Evolutionary conservation across 2,329 filamentous ascomycete species (phyloP).

Genomic region (Ceratocystis colombiana): DNA sequence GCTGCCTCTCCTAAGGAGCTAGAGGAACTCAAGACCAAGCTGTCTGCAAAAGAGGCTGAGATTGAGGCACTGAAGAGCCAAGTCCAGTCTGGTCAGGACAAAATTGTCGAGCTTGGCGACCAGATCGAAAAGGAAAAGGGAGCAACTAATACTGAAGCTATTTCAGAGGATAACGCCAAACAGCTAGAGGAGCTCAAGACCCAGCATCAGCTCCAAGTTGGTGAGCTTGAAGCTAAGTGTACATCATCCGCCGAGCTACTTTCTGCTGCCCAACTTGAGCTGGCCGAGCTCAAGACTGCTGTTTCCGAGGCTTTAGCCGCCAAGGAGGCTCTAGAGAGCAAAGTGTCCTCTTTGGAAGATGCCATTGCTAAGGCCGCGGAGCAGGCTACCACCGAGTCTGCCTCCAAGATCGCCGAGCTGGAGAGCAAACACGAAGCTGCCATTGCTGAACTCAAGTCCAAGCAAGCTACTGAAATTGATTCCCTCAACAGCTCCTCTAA

Average conservation of each 20-base stretch:
- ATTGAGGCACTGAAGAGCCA: constrained; percentile 48
- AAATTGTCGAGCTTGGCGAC: constrained; percentile 45
- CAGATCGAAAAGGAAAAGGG: constrained; percentile 39
- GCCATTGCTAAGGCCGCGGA: constrained; percentile 45
- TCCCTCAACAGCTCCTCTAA: constrained; percentile 28
- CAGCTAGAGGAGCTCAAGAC: constrained; percentile 41
- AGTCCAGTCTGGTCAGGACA: constrained; percentile 46
- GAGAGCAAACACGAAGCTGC: constrained; percentile 41
- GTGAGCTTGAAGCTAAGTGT: constrained; percentile 40
- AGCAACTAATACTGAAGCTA: constrained; percentile 36
- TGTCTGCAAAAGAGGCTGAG: constrained; percentile 48
- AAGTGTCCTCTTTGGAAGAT: constrained; percentile 42
- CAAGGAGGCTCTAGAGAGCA: constrained; percentile 41
- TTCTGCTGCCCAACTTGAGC: constrained; percentile 41
- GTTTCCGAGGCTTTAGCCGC: constrained; percentile 40
- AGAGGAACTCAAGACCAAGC: constrained; percentile 50
- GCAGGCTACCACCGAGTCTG: constrained; percentile 38
- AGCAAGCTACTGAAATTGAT: constrained; percentile 37
- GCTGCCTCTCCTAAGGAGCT: constrained; percentile 44
- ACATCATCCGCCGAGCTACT: constrained; percentile 44
- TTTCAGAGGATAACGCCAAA: constrained; percentile 33
- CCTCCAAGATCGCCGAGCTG: constrained; percentile 36
- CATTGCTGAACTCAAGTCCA: constrained; percentile 33
- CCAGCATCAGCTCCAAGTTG: constrained; percentile 42
- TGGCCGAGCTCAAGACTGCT: constrained; percentile 42